Percentiles rank a stretch among this genome's conserved stretches.
Conservation (phyloP, 768 basidiomycete genomes). For the Hebeloma cylindrosporum region DNA sequence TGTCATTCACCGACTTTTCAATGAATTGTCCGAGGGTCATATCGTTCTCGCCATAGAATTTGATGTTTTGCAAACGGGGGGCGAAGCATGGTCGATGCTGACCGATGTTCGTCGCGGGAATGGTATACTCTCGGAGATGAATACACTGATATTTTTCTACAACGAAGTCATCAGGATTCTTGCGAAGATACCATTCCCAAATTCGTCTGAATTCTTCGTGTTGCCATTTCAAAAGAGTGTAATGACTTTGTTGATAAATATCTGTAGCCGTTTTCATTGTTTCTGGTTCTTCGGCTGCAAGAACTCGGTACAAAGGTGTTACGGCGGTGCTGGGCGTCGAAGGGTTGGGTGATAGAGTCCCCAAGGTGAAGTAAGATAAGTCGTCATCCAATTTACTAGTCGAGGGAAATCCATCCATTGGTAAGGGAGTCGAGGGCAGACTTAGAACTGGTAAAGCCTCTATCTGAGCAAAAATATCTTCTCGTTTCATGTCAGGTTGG, state of each 20-base stretch:
- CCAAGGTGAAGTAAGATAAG: constrained; percentile 33
- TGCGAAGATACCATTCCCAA: constrained; percentile 94
- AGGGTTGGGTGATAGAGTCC: constrained; percentile 12
- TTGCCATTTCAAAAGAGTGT: constrained; percentile 70
- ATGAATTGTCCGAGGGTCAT: constrained; percentile 92
- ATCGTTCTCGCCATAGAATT: constrained; percentile 92
- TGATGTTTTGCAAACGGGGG: constrained; percentile 69
- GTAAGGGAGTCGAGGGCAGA: constrained; percentile 43
- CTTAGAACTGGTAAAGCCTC: constrained; percentile 47
- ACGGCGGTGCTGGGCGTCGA: constrained; percentile 13
- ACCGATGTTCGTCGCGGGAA: constrained; percentile 71
- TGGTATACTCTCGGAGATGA: constrained; percentile 72
- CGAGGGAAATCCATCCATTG: constrained; percentile 32
- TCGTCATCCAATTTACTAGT: constrained; percentile 28
- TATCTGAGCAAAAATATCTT: constrained; percentile 69
- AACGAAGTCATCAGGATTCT: constrained; percentile 82
- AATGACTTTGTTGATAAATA: constrained; percentile 72
- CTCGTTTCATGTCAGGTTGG: constrained; percentile 24
- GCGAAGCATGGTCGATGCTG: constrained; percentile 75
- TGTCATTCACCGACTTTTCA: constrained; percentile 72
- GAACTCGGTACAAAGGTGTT: constrained; percentile 6
- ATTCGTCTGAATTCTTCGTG: constrained; percentile 86
- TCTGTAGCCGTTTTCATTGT: constrained; percentile 63
- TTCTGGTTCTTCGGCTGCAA: constrained; percentile 36
- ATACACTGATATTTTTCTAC: constrained; percentile 94